Base-by-base conservation (phyloP, 208 protist genomes). In the Leishmania major region DNA sequence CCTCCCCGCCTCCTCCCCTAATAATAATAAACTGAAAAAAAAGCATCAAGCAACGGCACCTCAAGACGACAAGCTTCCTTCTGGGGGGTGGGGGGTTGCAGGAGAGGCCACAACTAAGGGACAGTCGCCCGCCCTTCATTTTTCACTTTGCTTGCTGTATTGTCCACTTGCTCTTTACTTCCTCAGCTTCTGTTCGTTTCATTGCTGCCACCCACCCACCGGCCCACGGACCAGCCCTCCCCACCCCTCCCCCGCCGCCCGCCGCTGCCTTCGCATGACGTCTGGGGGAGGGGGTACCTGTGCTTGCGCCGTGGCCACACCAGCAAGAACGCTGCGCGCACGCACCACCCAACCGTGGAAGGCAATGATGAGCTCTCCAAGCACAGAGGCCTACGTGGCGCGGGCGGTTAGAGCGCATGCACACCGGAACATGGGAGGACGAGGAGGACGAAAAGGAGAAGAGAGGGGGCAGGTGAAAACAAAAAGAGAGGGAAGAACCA, bases 1-100 rank as follows among this genome's bases (percentile, higher is more conserved):
- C 57, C 57, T 62, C 57, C 35, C 69, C 40, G 77, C 71, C 31
- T 35, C 55, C 25, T 67, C 62, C 62, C 22, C 62, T 17, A 13
- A n/a, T 55, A 60, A 45, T 72, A 84, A 60, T 51, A 31, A 69
- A 78, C 17, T 35, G 4, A 22, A 47, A 47, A 77, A 37, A 69
- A 72, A 43, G 31, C 11, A 69, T 69, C 62, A 69, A 69, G 31
- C 62, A 69, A 69, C 31, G 0, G 62, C 59, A 28, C 59, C 35
- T 64, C 6, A 31, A 64, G 28, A 15, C 25, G 59, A 64, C 59
- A 10, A 31, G 11, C 35, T 22, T 55, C 51, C 51, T 55, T 55
- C 51, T 22, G 10, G 51, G 51, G 40, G 40, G 40, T 43, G 40
- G 1, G 51, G 17, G 15, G 17, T 17, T 22, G 51, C 59, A 3